A percentile compares a stretch with the other conserved stretches of the same genome.
These are phyloP conservation scores for Isabelozyma rhagii DNA, from an alignment of 805 yeast species.

Conservation along the genomic window DNA sequence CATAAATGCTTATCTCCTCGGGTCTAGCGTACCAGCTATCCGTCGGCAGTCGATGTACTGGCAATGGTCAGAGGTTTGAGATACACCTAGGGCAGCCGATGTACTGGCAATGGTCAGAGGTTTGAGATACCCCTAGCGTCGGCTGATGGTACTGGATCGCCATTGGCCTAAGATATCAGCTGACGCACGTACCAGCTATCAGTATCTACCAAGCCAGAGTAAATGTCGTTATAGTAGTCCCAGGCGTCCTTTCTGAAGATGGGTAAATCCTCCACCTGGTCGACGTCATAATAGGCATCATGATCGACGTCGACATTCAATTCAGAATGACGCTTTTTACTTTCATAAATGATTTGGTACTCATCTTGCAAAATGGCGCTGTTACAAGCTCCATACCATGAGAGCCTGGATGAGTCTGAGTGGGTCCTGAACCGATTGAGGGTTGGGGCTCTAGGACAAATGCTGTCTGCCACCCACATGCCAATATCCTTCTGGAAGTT, in stretches of 20 bases:
- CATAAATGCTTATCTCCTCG: background rate
- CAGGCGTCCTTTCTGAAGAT: slow-evolving; percentile 37
- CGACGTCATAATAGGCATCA: slow-evolving; percentile 19
- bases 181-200: slow-evolving; percentile 18
- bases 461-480: slow-evolving; percentile 45
- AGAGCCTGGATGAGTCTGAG: slow-evolving; percentile 22
- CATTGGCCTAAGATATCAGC: background rate
- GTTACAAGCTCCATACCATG: slow-evolving; percentile 39
- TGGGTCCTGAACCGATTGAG: slow-evolving; percentile 8
- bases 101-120: background rate
- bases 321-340: slow-evolving; percentile 19
- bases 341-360: slow-evolving; percentile 25
- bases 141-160: too few relatives aligned
- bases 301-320: slow-evolving; percentile 20
- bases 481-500: slow-evolving; percentile 41
- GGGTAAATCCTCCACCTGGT: slow-evolving; percentile 32
- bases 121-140: too few relatives aligned
- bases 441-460: slow-evolving; percentile 32
- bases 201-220: slow-evolving; percentile 7
- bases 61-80: background rate
- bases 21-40: slow-evolving; percentile 3
- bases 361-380: slow-evolving; percentile 33
- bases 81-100: background rate
- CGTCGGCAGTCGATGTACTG: background rate
- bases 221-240: slow-evolving; percentile 26